These are phyloP conservation scores for Daldinia childiae DNA, from an alignment of 495 filamentous ascomycete genomes.

Conservation along the genomic window DNA sequence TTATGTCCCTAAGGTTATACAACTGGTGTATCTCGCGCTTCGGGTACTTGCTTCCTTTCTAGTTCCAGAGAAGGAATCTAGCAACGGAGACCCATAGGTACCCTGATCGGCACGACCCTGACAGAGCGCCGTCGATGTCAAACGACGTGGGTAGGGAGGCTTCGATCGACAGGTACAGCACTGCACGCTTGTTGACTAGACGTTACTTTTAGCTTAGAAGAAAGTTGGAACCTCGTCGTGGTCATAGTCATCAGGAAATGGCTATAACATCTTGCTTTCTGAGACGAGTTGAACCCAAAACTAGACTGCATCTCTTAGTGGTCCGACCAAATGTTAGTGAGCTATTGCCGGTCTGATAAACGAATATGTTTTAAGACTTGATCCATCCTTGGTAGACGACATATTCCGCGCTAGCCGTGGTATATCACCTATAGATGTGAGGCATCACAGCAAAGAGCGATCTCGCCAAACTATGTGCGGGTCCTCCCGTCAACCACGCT, in stretches of 20 bases:
- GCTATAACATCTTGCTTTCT: not conserved
- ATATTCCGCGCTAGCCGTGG: constrained; percentile 7
- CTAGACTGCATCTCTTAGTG: not conserved
- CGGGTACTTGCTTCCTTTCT: not conserved
- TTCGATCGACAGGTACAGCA: constrained; percentile 4
- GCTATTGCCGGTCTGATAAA: not conserved
- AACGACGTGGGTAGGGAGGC: not conserved
- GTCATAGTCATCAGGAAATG: not conserved
- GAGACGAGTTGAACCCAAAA: not conserved
- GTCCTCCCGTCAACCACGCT: constrained; percentile 17
- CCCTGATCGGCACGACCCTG: not conserved
- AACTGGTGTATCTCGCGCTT: not conserved
- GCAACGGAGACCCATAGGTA: not conserved
- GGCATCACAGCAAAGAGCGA: constrained; percentile 20
- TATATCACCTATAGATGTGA: constrained; percentile 13
- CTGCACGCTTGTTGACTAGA: not conserved
- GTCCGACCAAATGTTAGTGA: not conserved
- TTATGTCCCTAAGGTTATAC: too few species aligned
- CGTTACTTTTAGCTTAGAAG: not conserved
- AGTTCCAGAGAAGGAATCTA: not conserved
- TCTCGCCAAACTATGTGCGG: constrained; percentile 27
- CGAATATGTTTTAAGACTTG: not conserved
- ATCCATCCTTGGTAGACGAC: constrained; percentile 3
- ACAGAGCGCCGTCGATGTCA: not conserved
- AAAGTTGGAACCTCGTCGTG: not conserved